Conservation (phyloP, 1,284 basidiomycete genomes). For the Marasmius fiardii region DNA sequence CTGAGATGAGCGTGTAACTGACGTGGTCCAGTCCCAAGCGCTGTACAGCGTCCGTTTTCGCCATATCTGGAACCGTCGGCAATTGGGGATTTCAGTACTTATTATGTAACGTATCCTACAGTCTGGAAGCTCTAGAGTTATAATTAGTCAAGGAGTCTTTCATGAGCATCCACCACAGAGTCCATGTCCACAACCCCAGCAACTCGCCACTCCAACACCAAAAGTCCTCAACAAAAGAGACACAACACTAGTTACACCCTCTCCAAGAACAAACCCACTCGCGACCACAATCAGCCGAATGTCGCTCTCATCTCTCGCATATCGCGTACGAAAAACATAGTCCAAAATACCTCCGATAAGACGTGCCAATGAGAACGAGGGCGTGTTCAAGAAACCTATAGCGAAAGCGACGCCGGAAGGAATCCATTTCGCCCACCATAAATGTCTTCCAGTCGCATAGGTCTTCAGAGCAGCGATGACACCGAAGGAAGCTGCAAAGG, state of each 20-base stretch:
- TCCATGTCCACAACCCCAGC: constrained; percentile 80
- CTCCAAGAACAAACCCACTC: constrained; percentile 93
- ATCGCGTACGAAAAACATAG: constrained; percentile 57
- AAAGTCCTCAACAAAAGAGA: constrained; percentile 73
- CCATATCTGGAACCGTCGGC: no score
- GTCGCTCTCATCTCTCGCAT: constrained; percentile 48
- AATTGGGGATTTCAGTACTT: not conserved
- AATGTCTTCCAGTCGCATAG: constrained; percentile 43
- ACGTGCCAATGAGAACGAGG: constrained; percentile 91
- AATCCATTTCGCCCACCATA: constrained; percentile 66
- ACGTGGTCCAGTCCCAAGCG: no score
- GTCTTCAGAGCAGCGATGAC: constrained; percentile 68
- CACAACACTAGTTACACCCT: constrained; percentile 86
- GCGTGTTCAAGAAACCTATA: constrained; percentile 92
- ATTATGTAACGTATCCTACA: no score
- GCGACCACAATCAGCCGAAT: constrained; percentile 87
- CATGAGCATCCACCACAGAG: constrained; percentile 67
- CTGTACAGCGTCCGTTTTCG: no score
- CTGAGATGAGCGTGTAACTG: not conserved
- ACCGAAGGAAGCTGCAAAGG: constrained; percentile 72
- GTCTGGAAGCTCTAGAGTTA: no score
- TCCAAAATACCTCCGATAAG: constrained; percentile 87
- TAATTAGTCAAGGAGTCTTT: constrained; percentile 22
- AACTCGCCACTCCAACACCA: constrained; percentile 76
- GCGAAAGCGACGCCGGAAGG: constrained; percentile 90